Evolutionary conservation across 2,329 filamentous ascomycete genomes (phyloP), one percentile per base, ranked within the genome.

Genomic region (Parafenestella ontariensis): DNA sequence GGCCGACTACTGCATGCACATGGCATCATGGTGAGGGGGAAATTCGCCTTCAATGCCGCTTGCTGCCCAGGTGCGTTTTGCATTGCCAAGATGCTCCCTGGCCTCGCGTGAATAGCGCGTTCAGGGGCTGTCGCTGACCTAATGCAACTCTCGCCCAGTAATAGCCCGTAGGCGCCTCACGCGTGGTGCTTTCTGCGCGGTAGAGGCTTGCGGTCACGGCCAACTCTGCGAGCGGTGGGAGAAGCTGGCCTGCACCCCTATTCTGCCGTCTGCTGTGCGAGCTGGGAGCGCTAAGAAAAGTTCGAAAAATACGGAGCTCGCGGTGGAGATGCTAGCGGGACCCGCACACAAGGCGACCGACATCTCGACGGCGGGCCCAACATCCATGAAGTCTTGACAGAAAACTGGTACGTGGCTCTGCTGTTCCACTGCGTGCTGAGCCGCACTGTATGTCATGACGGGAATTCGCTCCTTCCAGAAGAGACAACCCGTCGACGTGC

Each of bases 1-100:
- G 24, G 43, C 50, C 51, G 36, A 11, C 56, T 46, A 47, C 53
- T 57, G 52, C 54, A 42, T 56, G 56, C 52, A 43, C 23, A 53
- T 61, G 56, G 58, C 54, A 54, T 57, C 54, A 57, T 61, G 53
- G 52, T 59, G 54, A 52, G 58, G 52, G 52, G 45, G 45, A 52
- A 57, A 48, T 37, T 53, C 47, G 52, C 54, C 46, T 54, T 50
- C 50, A 39, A 34, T 54, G 59, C 59, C 48, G 59, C 52, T 52
- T 45, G 44, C 33, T 50, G 48, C 57, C 34, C n/a, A n/a, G n/a
- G n/a, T n/a, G n/a, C n/a, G 31, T 48, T 53, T 31, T 51, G 48
- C 49, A 54, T 50, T 57, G 49, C 54, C 59, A 59, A 62, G 59
- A 40, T 24, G 41, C n/a, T 18, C 31, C 47, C 42, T 55, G 47